These are phyloP conservation scores for Moniliophthora roreri DNA, from an alignment of 1,284 basidiomycete species.

Conservation along the genomic window DNA sequence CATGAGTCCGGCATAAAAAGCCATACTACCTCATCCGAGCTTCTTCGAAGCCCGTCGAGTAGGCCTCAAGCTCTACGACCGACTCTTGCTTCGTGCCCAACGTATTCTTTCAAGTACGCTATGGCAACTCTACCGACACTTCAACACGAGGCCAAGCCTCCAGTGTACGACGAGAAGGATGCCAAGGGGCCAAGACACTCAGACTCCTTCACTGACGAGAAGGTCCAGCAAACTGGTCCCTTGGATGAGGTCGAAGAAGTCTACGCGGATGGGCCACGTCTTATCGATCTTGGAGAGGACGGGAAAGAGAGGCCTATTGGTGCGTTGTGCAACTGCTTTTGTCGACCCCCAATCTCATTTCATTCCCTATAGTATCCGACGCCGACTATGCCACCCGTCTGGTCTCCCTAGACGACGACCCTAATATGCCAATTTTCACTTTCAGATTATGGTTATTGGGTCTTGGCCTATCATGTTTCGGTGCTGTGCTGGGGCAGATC, in stretches of 20 bases:
- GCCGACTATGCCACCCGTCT: conserved; percentile 48
- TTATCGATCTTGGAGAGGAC: conserved; percentile 32
- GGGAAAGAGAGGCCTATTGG: conserved; percentile 32
- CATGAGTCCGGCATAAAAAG: too few relatives aligned
- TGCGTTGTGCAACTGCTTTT: background rate
- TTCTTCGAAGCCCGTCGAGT: background rate
- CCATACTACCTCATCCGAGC: too few relatives aligned
- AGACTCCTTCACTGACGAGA: conserved; percentile 6
- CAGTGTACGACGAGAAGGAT: conserved; percentile 4
- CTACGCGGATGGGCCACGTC: conserved; percentile 30
- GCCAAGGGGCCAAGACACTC: background rate
- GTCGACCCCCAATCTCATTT: background rate
- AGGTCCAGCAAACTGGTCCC: background rate
- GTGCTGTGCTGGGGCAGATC: conserved; percentile 56
- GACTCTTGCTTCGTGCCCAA: background rate
- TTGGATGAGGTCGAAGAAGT: conserved; percentile 27
- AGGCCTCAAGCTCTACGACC: too few relatives aligned
- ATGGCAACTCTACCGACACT: conserved; percentile 3
- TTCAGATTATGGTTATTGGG: conserved; percentile 45
- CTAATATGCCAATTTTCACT: conserved; percentile 45
- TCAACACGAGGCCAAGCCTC: background rate
- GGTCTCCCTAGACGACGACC: conserved; percentile 60
- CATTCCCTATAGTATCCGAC: conserved; percentile 38
- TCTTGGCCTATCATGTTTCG: conserved; percentile 55
- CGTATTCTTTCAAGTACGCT: background rate